Conservation (phyloP, 768 basidiomycete genomes). For the Psilocybe sp. region DNA sequence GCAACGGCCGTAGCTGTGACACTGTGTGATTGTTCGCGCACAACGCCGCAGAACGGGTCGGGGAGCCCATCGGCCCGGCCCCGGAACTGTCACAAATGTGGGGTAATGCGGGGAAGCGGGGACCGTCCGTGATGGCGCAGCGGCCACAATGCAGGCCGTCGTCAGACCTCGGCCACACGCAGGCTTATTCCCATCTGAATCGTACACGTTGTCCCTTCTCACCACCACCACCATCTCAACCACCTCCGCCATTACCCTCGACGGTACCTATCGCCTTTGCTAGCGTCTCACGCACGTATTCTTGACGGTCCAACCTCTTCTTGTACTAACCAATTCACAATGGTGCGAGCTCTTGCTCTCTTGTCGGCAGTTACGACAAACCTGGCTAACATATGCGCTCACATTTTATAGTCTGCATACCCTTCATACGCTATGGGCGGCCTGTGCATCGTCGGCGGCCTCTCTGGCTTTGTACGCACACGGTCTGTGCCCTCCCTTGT, state of each 20-base stretch:
- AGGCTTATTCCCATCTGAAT: too few relatives aligned
- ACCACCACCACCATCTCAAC: too few relatives aligned
- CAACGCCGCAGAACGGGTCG: background rate
- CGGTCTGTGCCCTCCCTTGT: slow-evolving; percentile 81
- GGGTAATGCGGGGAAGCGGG: slow-evolving; percentile 6
- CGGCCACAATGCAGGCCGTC: background rate
- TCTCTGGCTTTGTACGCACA: slow-evolving; percentile 68
- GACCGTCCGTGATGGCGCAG: background rate
- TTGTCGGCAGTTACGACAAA: background rate
- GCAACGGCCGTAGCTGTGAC: too few relatives aligned
- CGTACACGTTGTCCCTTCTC: too few relatives aligned
- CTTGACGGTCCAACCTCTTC: background rate
- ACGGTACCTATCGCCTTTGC: background rate
- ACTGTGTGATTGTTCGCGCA: too few relatives aligned
- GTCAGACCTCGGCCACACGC: background rate
- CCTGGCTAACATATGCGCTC: background rate
- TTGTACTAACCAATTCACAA: background rate
- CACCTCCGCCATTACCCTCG: too few relatives aligned
- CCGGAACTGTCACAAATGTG: background rate
- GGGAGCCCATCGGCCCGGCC: background rate
- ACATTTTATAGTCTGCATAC: slow-evolving; percentile 61
- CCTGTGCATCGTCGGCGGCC: slow-evolving; percentile 74
- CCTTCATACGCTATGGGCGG: slow-evolving; percentile 77
- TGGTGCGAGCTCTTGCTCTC: slow-evolving; percentile 4
- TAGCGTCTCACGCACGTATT: background rate